A percentile compares a stretch with the other conserved stretches of the same genome.
Conservation (phyloP, 352 stramenopile genomes). For the Phytophthora meadii region DNA sequence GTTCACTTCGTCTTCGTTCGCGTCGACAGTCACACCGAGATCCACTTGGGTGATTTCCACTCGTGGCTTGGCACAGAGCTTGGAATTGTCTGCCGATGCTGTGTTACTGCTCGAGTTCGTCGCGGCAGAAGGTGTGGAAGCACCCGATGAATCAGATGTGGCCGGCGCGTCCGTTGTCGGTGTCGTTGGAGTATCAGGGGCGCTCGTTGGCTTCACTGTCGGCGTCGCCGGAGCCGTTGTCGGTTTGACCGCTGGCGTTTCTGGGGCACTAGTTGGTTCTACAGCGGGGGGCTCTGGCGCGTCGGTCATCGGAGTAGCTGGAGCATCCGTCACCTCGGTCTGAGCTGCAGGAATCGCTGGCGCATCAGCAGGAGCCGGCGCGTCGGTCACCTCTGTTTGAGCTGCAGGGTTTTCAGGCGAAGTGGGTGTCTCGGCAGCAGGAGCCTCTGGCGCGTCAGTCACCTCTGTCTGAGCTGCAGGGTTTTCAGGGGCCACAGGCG, state of each 20-base stretch:
- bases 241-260: background rate
- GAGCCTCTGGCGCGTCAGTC: too few relatives aligned
- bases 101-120: background rate
- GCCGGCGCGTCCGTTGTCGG: background rate
- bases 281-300: background rate
- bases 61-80: slow-evolving; percentile 50
- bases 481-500: too few relatives aligned
- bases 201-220: background rate
- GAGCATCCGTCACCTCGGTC: background rate
- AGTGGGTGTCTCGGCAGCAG: too few relatives aligned
- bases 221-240: background rate
- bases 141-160: background rate
- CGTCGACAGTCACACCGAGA: slow-evolving; percentile 39
- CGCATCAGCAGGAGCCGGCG: background rate
- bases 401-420: too few relatives aligned
- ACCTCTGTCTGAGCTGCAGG: too few relatives aligned
- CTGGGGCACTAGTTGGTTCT: background rate
- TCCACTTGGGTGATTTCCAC: slow-evolving; percentile 51
- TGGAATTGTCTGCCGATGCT: slow-evolving; percentile 20
- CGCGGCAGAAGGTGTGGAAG: background rate
- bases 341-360: background rate
- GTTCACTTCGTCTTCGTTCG: slow-evolving; percentile 52
- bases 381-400: background rate
- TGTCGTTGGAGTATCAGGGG: background rate
- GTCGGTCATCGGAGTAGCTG: background rate